Evolutionary conservation across 2,329 filamentous ascomycete genomes (phyloP), one percentile per base, ranked within the genome.

Genomic region (Oidium heveae): DNA sequence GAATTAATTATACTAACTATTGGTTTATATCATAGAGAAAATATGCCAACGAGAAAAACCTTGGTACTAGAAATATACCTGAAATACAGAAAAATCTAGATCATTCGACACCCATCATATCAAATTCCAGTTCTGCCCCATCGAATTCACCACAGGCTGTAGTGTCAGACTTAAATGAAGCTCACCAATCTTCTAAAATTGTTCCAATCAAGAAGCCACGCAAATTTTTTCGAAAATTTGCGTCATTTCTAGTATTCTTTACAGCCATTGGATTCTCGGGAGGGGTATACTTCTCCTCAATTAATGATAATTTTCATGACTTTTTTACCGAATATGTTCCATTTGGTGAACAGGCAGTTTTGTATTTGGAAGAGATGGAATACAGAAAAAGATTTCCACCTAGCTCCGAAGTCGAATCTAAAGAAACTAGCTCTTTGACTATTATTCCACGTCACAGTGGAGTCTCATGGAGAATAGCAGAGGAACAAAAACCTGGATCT

Each of bases 291-390:
- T 91, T 94, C 68, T 89, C 91, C 55, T 79, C 94, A 59, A 76
- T 91, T 68, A 94, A 83, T 65, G 91, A 98, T 72, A 94, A 86
- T 70, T 98, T 96, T 76, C 89, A 98, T 70, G 91, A 98, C 69
- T 91, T 95, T 73, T 98, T 98, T 71, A 96, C 88, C 63, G 88
- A 95, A 70, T 98, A 89, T 68, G 71, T 98, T 18, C 91, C 91
- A 22, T 94, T 84, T 61, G 91, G 88, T 63, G 91, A 98, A 70
- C 86, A 94, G 66, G 84, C 84, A 18, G 89, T 98, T 49, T 78
- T 94, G 28, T 96, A 94, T 70, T 81, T 98, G 54, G 91, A 98
- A 69, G 91, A 98, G 70, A 78, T 83, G 61, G 87, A 95, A 64
- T 95, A 94, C 72, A 79, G 83, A 66, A 87, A 83, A 69, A 80